Conservation (phyloP, 2,329 filamentous ascomycete species). For the Alternaria gansuensis region DNA sequence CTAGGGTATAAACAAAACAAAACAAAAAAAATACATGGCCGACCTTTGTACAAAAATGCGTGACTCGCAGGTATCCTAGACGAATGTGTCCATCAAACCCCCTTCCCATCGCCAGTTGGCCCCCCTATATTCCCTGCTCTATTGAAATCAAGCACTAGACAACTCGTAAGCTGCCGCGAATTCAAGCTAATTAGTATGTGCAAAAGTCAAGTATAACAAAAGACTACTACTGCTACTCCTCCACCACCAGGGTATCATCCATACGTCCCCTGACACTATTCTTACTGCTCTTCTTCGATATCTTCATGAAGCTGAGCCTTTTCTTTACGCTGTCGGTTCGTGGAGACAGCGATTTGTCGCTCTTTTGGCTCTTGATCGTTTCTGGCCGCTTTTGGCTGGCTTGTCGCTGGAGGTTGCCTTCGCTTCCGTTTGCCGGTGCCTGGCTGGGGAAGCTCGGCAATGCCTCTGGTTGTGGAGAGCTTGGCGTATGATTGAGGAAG, state of each 20-base stretch:
- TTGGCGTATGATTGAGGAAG: conserved; percentile 39
- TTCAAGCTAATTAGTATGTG: conserved; percentile 7
- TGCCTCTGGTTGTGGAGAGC: conserved; percentile 43
- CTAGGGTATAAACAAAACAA: conserved; percentile 26
- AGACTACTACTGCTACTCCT: conserved; percentile 36
- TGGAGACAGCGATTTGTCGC: conserved; percentile 54
- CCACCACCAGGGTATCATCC: conserved; percentile 45
- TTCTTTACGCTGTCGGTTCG: conserved; percentile 72
- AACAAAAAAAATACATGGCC: conserved; percentile 2
- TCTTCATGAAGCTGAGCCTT: conserved; percentile 78
- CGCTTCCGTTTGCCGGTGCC: conserved; percentile 29
- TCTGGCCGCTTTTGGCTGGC: conserved; percentile 34
- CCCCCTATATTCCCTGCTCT: conserved; percentile 13
- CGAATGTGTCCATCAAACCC: conserved; percentile 17
- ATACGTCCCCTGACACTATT: conserved; percentile 52
- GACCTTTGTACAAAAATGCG: conserved; percentile 15
- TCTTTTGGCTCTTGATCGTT: conserved; percentile 53
- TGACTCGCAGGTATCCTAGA: conserved; percentile 9
- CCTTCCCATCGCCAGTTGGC: conserved; percentile 3
- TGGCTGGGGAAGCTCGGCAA: conserved; percentile 36
- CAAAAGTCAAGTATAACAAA: conserved; percentile 11
- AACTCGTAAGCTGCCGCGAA: conserved; percentile 19
- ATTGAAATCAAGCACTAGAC: conserved; percentile 24
- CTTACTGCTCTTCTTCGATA: conserved; percentile 74
- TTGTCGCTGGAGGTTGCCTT: conserved; percentile 30